Evolutionary conservation across 2,329 filamentous ascomycete species (phyloP).

Genomic region (Macrophomina pseudophaseolina): DNA sequence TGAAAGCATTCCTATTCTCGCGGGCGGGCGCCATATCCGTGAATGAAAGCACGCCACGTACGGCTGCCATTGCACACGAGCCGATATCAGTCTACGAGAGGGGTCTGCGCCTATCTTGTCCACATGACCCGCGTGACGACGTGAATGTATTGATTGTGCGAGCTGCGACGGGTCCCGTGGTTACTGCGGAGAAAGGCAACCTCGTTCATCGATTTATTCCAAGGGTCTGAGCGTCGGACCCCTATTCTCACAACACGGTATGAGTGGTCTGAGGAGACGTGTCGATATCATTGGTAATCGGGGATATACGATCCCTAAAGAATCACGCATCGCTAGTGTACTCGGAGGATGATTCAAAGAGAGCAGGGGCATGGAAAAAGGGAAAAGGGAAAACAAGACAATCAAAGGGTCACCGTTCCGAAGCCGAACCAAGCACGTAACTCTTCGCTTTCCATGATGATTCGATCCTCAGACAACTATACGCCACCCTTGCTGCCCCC

Average conservation of each 20-base stretch:
- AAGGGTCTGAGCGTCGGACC: conserved; percentile 23
- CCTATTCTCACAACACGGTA: conserved; percentile 19
- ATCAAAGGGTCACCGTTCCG: conserved; percentile 27
- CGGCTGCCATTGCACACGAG: neutral
- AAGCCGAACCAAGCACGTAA: conserved; percentile 26
- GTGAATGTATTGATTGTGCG: neutral
- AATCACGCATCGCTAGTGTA: conserved; percentile 27
- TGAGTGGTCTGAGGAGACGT: conserved; percentile 21
- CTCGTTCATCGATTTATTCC: neutral
- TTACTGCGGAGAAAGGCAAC: neutral
- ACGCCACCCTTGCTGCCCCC: conserved; percentile 27
- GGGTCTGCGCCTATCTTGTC: neutral
- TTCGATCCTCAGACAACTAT: conserved; percentile 27
- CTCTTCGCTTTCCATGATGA: conserved; percentile 28
- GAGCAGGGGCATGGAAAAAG: conserved; percentile 24
- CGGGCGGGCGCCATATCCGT: neutral
- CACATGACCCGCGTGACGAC: conserved; percentile 14
- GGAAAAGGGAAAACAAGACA: conserved; percentile 26
- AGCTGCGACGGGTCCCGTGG: neutral
- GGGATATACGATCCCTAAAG: conserved; percentile 22
- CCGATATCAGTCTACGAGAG: neutral
- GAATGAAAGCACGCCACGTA: conserved; percentile 22
- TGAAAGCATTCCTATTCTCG: conserved; percentile 1
- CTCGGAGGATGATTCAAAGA: conserved; percentile 27
- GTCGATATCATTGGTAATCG: conserved; percentile 27